Conservation (phyloP, 2,329 filamentous ascomycete genomes). For the Exophiala lecanii-corni region DNA sequence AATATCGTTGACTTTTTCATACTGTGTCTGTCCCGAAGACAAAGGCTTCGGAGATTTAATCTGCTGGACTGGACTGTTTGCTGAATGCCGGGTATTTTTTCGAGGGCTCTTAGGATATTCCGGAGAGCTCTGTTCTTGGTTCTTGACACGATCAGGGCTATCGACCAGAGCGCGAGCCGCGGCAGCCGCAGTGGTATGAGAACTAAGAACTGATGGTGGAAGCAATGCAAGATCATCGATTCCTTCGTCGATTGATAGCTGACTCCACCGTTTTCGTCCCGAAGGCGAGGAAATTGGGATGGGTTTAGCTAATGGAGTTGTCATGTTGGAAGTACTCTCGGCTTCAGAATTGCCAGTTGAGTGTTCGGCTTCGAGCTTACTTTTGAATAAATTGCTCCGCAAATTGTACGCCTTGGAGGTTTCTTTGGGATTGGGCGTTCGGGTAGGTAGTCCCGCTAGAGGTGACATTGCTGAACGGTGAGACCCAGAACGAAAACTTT, state of each 20-base stretch:
- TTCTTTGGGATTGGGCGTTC: conserved; percentile 11
- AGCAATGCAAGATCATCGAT: conserved; percentile 38
- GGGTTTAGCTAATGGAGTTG: conserved; percentile 52
- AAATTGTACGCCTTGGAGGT: conserved; percentile 34
- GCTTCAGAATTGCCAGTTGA: conserved; percentile 32
- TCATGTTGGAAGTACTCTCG: conserved; percentile 52
- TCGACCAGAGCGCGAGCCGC: conserved; percentile 23
- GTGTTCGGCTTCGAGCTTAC: conserved; percentile 36
- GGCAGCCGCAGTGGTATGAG: conserved; percentile 30
- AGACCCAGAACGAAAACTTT: conserved; percentile 13
- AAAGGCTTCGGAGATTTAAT: background rate
- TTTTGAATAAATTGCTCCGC: conserved; percentile 42
- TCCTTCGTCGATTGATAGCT: conserved; percentile 33
- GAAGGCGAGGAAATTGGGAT: conserved; percentile 38
- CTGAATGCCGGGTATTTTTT: conserved; percentile 1
- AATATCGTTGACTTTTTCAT: background rate
- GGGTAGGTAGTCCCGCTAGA: conserved; percentile 14
- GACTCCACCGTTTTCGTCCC: conserved; percentile 29
- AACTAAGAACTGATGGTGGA: conserved; percentile 40
- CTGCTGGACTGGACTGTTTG: conserved; percentile 28
- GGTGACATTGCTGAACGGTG: conserved; percentile 11
- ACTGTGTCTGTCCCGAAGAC: background rate
- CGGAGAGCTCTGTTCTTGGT: conserved; percentile 11
- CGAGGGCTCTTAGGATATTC: conserved; percentile 4
- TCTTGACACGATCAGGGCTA: conserved; percentile 19